A percentile compares a stretch with the other conserved stretches of the same genome.
Evolutionary conservation across 805 yeast genomes (phyloP).

Genomic region (Nadsonia fulvescens): DNA sequence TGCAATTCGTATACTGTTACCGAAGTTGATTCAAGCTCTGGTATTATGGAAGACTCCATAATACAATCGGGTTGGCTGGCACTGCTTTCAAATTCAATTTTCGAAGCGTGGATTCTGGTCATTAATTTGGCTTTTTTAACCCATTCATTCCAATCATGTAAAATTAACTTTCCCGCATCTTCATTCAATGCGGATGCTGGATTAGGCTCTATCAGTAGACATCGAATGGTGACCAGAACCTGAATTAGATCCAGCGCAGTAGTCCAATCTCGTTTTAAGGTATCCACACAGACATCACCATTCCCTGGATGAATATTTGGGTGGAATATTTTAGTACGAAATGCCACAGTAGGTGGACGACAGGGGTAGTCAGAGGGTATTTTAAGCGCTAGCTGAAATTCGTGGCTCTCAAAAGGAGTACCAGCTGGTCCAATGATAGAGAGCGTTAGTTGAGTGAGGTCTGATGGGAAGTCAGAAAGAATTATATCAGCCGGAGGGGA

Average conservation of each 20-base stretch:
- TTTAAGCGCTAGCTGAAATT: constrained; percentile 26
- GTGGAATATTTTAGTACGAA: constrained; percentile 17
- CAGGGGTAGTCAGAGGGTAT: constrained; percentile 25
- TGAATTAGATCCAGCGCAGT: constrained; percentile 13
- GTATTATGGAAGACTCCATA: too few species aligned
- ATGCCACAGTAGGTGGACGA: constrained; percentile 27
- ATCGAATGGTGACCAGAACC: constrained; percentile 14
- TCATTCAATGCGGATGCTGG: constrained; percentile 18
- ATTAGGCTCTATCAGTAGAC: constrained; percentile 17
- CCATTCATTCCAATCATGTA: constrained; percentile 14
- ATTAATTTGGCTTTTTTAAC: constrained; percentile 14
- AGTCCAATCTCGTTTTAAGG: constrained; percentile 17
- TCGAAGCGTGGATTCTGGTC: constrained; percentile 16
- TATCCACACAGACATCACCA: constrained; percentile 19
- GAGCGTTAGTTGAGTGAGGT: neutral
- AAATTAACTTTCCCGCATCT: constrained; percentile 16
- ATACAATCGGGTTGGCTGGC: too few species aligned
- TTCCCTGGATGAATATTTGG: constrained; percentile 17
- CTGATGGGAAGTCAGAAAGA: neutral
- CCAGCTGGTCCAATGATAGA: constrained; percentile 23
- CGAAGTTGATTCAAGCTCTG: too few species aligned
- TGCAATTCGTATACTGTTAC: too few species aligned
- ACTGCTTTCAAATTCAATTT: too few species aligned
- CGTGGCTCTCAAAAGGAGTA: constrained; percentile 27
- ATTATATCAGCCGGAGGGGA: constrained; percentile 2